Conservation (phyloP, 805 yeast species). For the Ogataea angusta region DNA sequence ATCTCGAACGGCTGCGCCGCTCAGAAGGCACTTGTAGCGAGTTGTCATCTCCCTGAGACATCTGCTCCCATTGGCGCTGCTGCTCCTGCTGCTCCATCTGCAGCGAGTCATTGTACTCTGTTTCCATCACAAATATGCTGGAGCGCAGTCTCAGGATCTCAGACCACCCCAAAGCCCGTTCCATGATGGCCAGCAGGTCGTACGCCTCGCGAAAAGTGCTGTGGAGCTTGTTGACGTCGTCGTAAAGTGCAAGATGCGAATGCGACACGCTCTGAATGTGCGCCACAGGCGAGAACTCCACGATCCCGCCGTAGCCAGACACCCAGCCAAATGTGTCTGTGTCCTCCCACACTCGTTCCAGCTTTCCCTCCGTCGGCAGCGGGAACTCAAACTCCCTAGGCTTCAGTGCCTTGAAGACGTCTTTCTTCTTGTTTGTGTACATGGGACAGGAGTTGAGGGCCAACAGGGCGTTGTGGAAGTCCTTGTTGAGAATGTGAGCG, state of each 20-base stretch:
- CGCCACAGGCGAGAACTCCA: constrained; percentile 30
- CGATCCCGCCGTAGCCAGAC: constrained; percentile 33
- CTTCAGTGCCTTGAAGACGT: constrained; percentile 40
- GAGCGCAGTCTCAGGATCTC: constrained; percentile 63
- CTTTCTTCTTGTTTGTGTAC: constrained; percentile 46
- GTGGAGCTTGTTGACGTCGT: constrained; percentile 43
- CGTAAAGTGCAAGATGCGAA: constrained; percentile 44
- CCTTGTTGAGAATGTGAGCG: constrained; percentile 53
- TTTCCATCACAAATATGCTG: constrained; percentile 76
- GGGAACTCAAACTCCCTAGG: constrained; percentile 47
- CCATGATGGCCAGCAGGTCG: constrained; percentile 65
- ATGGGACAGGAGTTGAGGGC: constrained; percentile 77
- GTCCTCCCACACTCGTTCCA: constrained; percentile 47
- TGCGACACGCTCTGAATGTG: constrained; percentile 47
- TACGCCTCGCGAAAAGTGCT: constrained; percentile 62
- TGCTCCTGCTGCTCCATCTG: constrained; percentile 18
- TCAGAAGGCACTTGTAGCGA: constrained; percentile 6
- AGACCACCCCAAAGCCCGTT: constrained; percentile 80
- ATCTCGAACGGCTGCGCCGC: constrained; percentile 15
- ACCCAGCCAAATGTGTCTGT: constrained; percentile 32
- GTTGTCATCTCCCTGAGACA: constrained; percentile 1
- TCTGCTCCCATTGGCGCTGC: constrained; percentile 9
- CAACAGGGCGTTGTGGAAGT: constrained; percentile 57
- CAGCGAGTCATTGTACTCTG: constrained; percentile 45
- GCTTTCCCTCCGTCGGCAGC: constrained; percentile 51